Percentiles rank a stretch among this genome's conserved stretches.
Conservation (phyloP, 805 yeast genomes). For the Starmerella bombicola region DNA sequence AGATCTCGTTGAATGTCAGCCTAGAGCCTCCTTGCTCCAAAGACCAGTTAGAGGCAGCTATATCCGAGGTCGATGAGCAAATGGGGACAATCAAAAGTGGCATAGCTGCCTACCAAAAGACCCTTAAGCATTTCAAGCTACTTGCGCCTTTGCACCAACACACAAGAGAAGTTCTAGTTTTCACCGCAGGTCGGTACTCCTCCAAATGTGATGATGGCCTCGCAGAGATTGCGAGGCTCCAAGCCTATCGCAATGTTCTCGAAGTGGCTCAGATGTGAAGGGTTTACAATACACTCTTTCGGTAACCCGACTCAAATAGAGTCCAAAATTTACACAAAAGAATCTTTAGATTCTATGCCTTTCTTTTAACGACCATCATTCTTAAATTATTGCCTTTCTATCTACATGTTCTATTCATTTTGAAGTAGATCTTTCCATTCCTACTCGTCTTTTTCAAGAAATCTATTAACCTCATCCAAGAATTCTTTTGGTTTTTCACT, state of each 20-base stretch:
- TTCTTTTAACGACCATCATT: no score
- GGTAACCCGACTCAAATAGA: no score
- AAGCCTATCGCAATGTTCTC: constrained; percentile 33
- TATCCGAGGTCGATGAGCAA: constrained; percentile 27
- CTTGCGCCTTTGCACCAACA: constrained; percentile 45
- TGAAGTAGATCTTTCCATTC: neutral
- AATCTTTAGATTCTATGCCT: no score
- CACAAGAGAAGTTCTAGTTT: constrained; percentile 39
- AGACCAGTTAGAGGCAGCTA: constrained; percentile 7
- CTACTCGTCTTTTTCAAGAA: constrained; percentile 35
- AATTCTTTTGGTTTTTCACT: constrained; percentile 77
- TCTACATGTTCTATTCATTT: neutral
- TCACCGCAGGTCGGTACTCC: constrained; percentile 37
- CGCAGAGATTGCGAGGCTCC: constrained; percentile 40
- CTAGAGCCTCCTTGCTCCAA: neutral
- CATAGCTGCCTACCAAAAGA: constrained; percentile 31
- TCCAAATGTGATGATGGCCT: constrained; percentile 46
- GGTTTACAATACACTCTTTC: no score
- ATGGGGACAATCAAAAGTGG: constrained; percentile 27
- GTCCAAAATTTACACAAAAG: no score
- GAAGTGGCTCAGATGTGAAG: constrained; percentile 17
- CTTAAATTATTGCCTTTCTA: no score
- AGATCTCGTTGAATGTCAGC: constrained; percentile 25
- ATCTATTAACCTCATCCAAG: constrained; percentile 47
- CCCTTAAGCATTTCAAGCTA: constrained; percentile 32